Evolutionary conservation across 768 basidiomycete species (phyloP), one percentile per base, ranked within the genome.

Genomic region (Glaciozyma martinii): DNA sequence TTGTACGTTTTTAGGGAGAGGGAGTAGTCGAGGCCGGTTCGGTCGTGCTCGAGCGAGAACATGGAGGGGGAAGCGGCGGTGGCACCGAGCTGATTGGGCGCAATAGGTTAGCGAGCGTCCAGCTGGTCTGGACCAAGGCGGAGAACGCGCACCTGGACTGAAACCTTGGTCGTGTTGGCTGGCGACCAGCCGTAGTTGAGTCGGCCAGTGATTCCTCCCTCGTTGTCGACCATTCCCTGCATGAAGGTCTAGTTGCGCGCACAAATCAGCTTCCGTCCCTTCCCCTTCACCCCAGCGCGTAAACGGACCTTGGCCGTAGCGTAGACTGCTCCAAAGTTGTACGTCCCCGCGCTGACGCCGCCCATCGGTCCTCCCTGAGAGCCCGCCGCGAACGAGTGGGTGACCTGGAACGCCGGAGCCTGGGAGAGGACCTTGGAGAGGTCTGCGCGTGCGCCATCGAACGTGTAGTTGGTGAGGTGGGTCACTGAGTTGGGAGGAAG

Each of bases 371-470:
- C 68, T 0, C 81, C 77, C 76, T 88, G 87, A 25, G 90, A 90
- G 25, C 90, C 95, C 63, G 97, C 80, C 65, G 86, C 82, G 79
- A 99, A 97, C 29, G 91, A 89, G 77, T 99, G 95, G 66, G 92
- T 93, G 72, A 97, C 88, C 80, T 98, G 94, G 83, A 98, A 98
- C 58, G 89, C 84, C n/a, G 95, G 95, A 76, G 85, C 89, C 76
- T 87, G 82, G 33, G 91, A 94, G 72, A 98, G 81, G 72, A 83
- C 86, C 80, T 98, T 99, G 56, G 89, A 87, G 72, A 98, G 81
- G 80, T 99, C 95, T 40, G 94, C 95, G 71, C 93, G 83, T 32
- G 88, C 95, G 70, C 95, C 95, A 80, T 99, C 95, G 77, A 98
- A 98, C 75, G 91, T 85, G 79, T 87, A 94, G 80, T 94, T 95